A percentile compares a stretch with the other conserved stretches of the same genome.
Conservation (phyloP, 345 rosid genomes). For the Eucalyptus curtisii region DNA sequence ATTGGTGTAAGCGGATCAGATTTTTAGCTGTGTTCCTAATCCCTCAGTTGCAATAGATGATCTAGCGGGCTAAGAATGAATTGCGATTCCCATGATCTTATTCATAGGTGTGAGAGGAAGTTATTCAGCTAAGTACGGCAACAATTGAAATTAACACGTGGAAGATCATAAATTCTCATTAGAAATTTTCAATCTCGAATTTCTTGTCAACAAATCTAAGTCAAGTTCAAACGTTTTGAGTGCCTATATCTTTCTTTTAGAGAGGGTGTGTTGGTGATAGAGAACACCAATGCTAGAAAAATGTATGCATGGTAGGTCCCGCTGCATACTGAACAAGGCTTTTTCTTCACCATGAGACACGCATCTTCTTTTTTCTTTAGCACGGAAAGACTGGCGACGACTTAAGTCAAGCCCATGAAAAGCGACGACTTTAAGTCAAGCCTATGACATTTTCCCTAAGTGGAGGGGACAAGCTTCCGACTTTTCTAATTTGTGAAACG, state of each 20-base stretch:
- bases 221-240: not conserved
- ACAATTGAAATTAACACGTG: too few relatives aligned
- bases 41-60: fast-evolving
- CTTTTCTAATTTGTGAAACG: too few relatives aligned
- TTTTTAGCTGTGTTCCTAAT: not conserved
- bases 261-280: not conserved
- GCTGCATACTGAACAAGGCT: too few relatives aligned
- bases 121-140: not conserved
- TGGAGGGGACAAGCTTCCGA: too few relatives aligned
- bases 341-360: too few relatives aligned
- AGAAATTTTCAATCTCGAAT: too few relatives aligned
- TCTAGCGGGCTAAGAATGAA: not conserved
- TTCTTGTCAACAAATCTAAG: not conserved
- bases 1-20: not conserved
- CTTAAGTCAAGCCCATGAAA: too few relatives aligned
- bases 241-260: not conserved
- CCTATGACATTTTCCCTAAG: too few relatives aligned
- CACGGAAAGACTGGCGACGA: fast-evolving
- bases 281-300: too few relatives aligned
- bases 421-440: too few relatives aligned
- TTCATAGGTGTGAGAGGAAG: not conserved
- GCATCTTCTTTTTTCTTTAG: too few relatives aligned
- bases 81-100: not conserved
- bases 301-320: too few relatives aligned
- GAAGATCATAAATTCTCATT: not conserved